A percentile compares a stretch with the other conserved stretches of the same genome.
These are phyloP conservation scores for Alternaria novae-zelandiae DNA, from an alignment of 2,329 filamentous ascomycete species.

Conservation along the genomic window DNA sequence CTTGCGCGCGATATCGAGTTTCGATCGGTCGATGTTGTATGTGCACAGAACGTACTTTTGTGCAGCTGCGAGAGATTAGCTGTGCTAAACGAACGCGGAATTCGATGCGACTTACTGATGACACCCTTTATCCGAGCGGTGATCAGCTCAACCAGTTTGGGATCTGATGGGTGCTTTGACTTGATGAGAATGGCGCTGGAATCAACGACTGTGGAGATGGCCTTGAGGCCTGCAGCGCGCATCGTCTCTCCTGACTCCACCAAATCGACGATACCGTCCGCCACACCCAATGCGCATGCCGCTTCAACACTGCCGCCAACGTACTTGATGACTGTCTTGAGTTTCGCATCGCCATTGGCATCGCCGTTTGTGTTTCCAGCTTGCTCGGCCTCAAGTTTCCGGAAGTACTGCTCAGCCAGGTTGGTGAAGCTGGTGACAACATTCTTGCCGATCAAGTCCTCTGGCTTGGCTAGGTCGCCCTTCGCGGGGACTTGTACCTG, in stretches of 20 bases:
- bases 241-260: conserved; percentile 99
- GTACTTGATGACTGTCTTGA: conserved; percentile 89
- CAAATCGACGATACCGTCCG: conserved; percentile 95
- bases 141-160: conserved; percentile 81
- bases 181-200: conserved; percentile 91
- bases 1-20: conserved; percentile 69
- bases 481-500: conserved; percentile 97
- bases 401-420: conserved; percentile 83
- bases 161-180: conserved; percentile 81
- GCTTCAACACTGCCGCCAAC: conserved; percentile 97
- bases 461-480: conserved; percentile 71
- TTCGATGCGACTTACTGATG: conserved; percentile 66
- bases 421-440: conserved; percentile 95
- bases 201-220: conserved; percentile 91
- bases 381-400: conserved; percentile 68
- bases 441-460: conserved; percentile 87
- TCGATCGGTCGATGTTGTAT: conserved; percentile 84
- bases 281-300: conserved; percentile 91
- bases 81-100: not conserved
- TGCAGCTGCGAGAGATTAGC: conserved; percentile 62
- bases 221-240: conserved; percentile 90
- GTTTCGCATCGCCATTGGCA: conserved; percentile 56
- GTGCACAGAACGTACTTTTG: conserved; percentile 94
- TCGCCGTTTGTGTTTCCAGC: conserved; percentile 45
- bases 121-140: conserved; percentile 87